Evolutionary conservation across 179 eudicot genomes (phyloP), one percentile per base, ranked within the genome.

Genomic region (Silene coronaria): DNA sequence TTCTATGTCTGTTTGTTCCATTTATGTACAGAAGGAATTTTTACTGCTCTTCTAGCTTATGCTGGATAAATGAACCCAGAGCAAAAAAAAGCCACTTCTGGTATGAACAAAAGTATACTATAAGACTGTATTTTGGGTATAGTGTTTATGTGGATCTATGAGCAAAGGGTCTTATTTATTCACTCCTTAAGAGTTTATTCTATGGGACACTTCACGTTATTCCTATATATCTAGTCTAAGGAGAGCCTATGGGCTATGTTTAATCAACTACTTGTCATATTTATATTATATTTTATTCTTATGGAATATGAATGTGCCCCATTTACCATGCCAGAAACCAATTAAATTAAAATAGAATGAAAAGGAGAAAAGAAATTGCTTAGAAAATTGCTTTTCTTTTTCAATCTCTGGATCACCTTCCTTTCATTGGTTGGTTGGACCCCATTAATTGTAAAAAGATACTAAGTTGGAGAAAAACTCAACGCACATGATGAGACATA

Each of bases 121-220:
- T 71, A 51, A 26, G 72, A 21, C 58, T 69, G 32, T 69, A 67
- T 36, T 36, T 79, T 78, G 66, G 59, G 66, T 80, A 73, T 80
- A 55, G 77, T 73, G 69, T 74, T 70, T 46, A 74, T 73, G 84
- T 78, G 11, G 70, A 77, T 81, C 46, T 81, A 76, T 79, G 79
- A 77, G 83, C 58, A 53, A 12, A 36, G 78, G 76, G 83, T 77
- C 75, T 82, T 85, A 85, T 80, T 80, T 85, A 85, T 85, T 82
- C 72, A 82, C 76, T 55, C 80, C 53, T 32, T 19, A 19, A 51
- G 61, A 78, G 73, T 74, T 26, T 72, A 60, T 77, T 77, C 72
- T 45, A 70, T 75, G 71, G 76, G 80, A 70, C 82, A 75, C 84
- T 82, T 75, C 87, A 85, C 78, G 84, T 82, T 85, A 80, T 82